These are phyloP conservation scores for Ogataea nonfermentans DNA, from an alignment of 805 yeast species.

Conservation along the genomic window DNA sequence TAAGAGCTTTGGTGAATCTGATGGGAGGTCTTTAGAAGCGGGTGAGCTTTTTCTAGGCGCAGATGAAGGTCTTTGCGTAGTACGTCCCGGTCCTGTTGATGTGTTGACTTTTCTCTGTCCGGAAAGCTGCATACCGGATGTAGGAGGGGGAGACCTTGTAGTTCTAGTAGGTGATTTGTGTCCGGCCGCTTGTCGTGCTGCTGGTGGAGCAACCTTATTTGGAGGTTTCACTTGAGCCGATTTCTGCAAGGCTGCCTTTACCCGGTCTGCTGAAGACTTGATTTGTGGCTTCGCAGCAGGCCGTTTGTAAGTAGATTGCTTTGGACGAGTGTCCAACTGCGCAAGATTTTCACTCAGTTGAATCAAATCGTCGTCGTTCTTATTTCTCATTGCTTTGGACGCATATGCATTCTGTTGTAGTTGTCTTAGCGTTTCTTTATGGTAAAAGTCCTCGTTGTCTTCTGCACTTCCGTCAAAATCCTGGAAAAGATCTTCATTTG, in stretches of 20 bases:
- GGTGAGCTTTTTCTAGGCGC: constrained; percentile 14
- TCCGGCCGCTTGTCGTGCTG: constrained; percentile 6
- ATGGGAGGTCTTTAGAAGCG: constrained; percentile 1
- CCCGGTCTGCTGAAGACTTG: constrained; percentile 30
- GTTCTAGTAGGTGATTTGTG: constrained; percentile 16
- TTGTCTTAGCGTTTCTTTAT: constrained; percentile 29
- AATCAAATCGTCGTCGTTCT: constrained; percentile 17
- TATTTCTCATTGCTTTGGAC: constrained; percentile 20
- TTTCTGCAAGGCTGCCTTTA: constrained; percentile 33
- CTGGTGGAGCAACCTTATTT: constrained; percentile 16
- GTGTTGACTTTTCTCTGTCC: constrained; percentile 10
- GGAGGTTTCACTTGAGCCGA: constrained; percentile 34
- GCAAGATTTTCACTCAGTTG: constrained; percentile 15
- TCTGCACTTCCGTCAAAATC: constrained; percentile 28
- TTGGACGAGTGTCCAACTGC: constrained; percentile 17
- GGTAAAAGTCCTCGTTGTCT: constrained; percentile 22
- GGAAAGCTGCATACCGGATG: constrained; percentile 3
- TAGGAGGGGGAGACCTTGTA: constrained; percentile 15
- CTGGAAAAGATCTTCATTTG: constrained; percentile 24
- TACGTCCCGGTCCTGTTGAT: constrained; percentile 16
- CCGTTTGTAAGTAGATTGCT: constrained; percentile 2
- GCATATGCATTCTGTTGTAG: constrained; percentile 26
- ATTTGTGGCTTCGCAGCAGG: constrained; percentile 10
- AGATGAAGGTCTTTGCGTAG: constrained; percentile 3
- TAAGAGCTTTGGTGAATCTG: constrained; percentile 14